Evolutionary conservation across 1,284 basidiomycete species (phyloP).

Genomic region (Ustilago nuda): DNA sequence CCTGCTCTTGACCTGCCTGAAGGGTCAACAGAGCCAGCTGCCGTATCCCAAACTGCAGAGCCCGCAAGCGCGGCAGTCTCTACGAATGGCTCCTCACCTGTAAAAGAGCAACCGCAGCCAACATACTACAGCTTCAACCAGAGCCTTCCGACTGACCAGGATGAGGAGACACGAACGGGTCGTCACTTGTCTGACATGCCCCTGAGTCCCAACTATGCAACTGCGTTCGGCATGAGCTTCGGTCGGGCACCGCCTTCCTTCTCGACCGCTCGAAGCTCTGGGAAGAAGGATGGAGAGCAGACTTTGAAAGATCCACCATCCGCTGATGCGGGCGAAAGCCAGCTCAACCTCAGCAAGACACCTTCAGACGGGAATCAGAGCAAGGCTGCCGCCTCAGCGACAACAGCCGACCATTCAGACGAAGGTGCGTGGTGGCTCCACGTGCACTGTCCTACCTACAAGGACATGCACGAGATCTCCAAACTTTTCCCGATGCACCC

Average conservation of each 20-base stretch:
- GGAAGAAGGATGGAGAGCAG: background rate
- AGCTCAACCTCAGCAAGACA: conserved; percentile 2
- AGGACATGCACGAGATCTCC: conserved; percentile 87
- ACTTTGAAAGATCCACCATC: background rate
- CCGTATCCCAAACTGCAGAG: background rate
- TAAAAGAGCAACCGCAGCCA: background rate
- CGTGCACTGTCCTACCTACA: conserved; percentile 87
- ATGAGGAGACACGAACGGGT: conserved; percentile 58
- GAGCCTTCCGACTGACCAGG: conserved; percentile 43
- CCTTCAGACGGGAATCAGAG: conserved; percentile 15
- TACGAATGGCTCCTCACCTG: conserved; percentile 9
- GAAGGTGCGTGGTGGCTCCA: conserved; percentile 86
- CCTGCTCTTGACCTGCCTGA: conserved; percentile 59
- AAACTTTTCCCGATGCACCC: conserved; percentile 93
- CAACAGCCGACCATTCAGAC: conserved; percentile 12
- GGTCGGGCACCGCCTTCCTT: conserved; percentile 30
- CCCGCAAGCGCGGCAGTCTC: background rate
- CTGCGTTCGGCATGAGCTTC: conserved; percentile 47
- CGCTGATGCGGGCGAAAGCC: background rate
- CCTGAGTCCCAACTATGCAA: conserved; percentile 54
- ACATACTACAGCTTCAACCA: conserved; percentile 20
- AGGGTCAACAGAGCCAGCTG: background rate
- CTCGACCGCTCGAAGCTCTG: background rate
- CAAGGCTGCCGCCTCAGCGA: conserved; percentile 13
- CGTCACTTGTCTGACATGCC: conserved; percentile 66